These are phyloP conservation scores for Thelonectria rubi DNA, from an alignment of 2,329 filamentous ascomycete genomes.

Conservation along the genomic window DNA sequence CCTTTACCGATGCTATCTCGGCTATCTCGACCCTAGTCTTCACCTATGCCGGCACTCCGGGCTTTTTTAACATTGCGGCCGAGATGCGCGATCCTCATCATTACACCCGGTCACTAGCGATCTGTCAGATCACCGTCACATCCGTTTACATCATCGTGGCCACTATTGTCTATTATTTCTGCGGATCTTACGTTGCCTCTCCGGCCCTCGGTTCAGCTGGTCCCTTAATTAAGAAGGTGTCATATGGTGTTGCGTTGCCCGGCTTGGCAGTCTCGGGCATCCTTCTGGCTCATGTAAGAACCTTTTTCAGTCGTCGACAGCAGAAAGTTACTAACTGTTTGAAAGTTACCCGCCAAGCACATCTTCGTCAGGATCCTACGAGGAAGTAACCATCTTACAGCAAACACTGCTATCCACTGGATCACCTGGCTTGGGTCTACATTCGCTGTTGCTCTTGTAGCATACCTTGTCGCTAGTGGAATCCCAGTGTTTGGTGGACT, in stretches of 20 bases:
- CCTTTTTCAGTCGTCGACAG: too few species aligned
- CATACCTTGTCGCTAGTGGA: neutral
- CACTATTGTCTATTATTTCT: neutral
- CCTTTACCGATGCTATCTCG: neutral
- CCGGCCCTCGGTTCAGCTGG: constrained; percentile 1
- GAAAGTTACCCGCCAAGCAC: constrained; percentile 1
- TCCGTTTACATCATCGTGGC: neutral
- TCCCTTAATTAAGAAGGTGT: neutral
- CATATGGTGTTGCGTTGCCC: neutral
- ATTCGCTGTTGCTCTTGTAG: neutral
- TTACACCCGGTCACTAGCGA: neutral
- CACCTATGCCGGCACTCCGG: neutral
- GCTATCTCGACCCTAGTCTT: neutral
- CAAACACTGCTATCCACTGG: neutral
- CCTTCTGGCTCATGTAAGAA: neutral
- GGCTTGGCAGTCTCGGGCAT: neutral
- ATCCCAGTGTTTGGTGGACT: neutral
- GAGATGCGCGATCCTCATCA: constrained; percentile 1
- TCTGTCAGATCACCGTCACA: neutral
- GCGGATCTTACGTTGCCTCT: neutral
- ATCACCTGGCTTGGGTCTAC: neutral
- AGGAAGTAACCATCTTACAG: neutral
- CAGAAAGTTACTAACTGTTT: neutral
- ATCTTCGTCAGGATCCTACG: neutral
- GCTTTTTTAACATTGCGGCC: constrained; percentile 1